Percentiles rank a stretch among this genome's conserved stretches.
Conservation (phyloP, 495 filamentous ascomycete genomes). For the Aspergillus biplanus region DNA sequence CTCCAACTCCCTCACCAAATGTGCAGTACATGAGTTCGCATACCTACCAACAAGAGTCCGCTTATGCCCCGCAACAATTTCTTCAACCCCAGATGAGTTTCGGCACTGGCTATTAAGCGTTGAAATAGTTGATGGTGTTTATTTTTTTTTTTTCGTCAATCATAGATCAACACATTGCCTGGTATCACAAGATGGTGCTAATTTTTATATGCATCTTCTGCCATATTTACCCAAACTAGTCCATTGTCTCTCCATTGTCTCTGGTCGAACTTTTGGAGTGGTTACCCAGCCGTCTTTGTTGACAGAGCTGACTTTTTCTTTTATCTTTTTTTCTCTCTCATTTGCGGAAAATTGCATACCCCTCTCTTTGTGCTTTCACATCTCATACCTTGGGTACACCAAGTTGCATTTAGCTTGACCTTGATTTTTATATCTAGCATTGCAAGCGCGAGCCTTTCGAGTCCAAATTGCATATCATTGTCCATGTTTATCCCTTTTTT, state of each 20-base stretch:
- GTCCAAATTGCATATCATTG: constrained; percentile 44
- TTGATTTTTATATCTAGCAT: constrained; percentile 50
- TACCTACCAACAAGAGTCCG: constrained; percentile 43
- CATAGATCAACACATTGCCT: constrained; percentile 18
- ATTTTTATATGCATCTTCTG: constrained; percentile 18
- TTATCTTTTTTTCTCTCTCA: constrained; percentile 29
- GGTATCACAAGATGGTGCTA: constrained; percentile 16
- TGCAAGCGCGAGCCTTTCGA: constrained; percentile 55
- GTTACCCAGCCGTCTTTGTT: constrained; percentile 15
- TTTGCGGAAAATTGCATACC: constrained; percentile 51
- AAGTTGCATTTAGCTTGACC: constrained; percentile 45
- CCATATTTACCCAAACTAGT: constrained; percentile 26
- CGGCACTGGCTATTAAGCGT: constrained; percentile 38
- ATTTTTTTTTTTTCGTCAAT: constrained; percentile 13
- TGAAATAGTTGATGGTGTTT: background rate
- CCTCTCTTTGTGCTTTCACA: constrained; percentile 35
- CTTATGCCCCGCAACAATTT: constrained; percentile 42
- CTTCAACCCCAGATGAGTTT: constrained; percentile 44
- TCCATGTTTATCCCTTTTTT: constrained; percentile 26
- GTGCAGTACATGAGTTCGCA: constrained; percentile 45
- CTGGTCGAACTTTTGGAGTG: constrained; percentile 22
- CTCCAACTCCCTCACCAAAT: constrained; percentile 43
- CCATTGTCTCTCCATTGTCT: constrained; percentile 21
- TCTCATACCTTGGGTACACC: constrained; percentile 38
- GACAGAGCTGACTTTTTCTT: constrained; percentile 12